Conservation (phyloP, 2,329 filamentous ascomycete genomes). For the Penicillium sp. region DNA sequence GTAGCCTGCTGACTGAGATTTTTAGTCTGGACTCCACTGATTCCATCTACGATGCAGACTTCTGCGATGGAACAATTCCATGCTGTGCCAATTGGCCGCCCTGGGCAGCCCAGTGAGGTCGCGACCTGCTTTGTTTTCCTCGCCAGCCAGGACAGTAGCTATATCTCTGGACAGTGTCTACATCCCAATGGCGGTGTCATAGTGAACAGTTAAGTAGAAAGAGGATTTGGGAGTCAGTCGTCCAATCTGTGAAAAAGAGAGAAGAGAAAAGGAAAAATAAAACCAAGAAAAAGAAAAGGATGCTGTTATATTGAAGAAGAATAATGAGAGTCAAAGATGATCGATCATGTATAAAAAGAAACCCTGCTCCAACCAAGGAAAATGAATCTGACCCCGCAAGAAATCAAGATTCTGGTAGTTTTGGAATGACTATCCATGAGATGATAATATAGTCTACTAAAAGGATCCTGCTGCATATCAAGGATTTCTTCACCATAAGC, state of each 20-base stretch:
- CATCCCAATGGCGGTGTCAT: constrained; percentile 63
- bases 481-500: neutral
- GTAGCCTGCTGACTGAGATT: constrained; percentile 2
- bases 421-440: neutral
- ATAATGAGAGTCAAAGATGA: neutral
- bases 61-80: constrained; percentile 70
- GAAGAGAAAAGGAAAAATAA: neutral
- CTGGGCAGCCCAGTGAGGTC: constrained; percentile 77
- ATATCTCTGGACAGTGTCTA: constrained; percentile 71
- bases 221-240: neutral
- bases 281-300: no score
- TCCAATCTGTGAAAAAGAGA: neutral
- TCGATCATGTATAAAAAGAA: neutral
- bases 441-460: neutral
- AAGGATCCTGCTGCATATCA: neutral
- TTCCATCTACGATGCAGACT: constrained; percentile 69
- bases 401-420: neutral
- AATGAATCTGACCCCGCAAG: neutral
- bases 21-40: constrained; percentile 72
- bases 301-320: no score
- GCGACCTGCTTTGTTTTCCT: constrained; percentile 80
- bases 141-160: constrained; percentile 70
- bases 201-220: constrained; percentile 47
- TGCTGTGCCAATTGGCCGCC: constrained; percentile 70
- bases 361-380: neutral